phyloP scores from a whole-genome alignment of 768 basidiomycete genomes.

The Calocera viscosa region DNA sequence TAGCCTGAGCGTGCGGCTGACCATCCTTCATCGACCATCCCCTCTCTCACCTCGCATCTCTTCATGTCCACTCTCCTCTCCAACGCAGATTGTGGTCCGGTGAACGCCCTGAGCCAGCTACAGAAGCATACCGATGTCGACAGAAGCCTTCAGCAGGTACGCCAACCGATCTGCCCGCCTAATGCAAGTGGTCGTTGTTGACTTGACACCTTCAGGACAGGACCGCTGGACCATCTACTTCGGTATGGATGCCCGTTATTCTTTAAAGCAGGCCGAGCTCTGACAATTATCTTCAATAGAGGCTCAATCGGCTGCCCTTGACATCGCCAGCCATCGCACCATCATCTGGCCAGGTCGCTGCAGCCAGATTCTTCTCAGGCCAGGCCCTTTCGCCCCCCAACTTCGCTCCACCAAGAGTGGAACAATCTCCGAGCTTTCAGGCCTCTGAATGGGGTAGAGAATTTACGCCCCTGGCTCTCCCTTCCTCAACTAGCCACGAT shows the following conservation, averaged over 20 bases:
- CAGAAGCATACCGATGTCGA: conserved; percentile 84
- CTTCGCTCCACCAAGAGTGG: neutral
- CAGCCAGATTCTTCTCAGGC: neutral
- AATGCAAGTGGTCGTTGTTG: too few species aligned
- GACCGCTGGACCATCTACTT: neutral
- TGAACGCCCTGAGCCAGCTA: conserved; percentile 80
- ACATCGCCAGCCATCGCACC: neutral
- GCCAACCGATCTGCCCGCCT: too few species aligned
- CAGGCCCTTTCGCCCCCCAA: neutral
- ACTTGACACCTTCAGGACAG: too few species aligned
- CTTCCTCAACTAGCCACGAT: neutral
- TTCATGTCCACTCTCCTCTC: conserved; percentile 43
- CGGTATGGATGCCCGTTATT: neutral
- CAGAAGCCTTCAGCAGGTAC: conserved; percentile 71
- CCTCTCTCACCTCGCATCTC: too few species aligned
- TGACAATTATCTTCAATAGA: neutral
- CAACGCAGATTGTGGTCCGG: conserved; percentile 77
- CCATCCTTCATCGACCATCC: too few species aligned
- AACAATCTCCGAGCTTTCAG: neutral
- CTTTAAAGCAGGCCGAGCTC: neutral
- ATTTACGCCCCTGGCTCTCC: neutral
- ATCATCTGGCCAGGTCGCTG: neutral
- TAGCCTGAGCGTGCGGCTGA: too few species aligned
- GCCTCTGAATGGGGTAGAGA: neutral
- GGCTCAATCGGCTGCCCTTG: neutral